Evolutionary conservation across 2,329 filamentous ascomycete species (phyloP), one percentile per base, ranked within the genome.

Genomic region (Alternaria sp.): DNA sequence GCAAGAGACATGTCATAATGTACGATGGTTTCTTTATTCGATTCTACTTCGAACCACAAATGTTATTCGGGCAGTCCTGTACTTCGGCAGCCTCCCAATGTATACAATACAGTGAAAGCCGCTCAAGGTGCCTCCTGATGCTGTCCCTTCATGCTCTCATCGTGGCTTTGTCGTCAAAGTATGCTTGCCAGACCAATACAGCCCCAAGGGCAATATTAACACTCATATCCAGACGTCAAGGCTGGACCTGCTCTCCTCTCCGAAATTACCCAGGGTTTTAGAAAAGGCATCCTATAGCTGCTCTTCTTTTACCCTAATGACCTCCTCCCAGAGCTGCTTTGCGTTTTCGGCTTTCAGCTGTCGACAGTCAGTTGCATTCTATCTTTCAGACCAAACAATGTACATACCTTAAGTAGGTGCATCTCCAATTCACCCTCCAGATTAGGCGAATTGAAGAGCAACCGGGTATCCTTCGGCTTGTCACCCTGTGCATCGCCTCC

Each of bases 391-490:
- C 10, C 25, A 23, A 20, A 26, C 45, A 20, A 30, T 37, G 5
- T 20, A 73, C 81, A 71, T 80, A 89, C 88, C 80, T 87, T 87
- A 37, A 90, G 77, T 66, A 88, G 79, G 60, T 88, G 80, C 61
- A 85, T 82, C 41, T 87, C 82, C 51, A 87, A 77, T 60, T 83
- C 84, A 6, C 84, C 86, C 51, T 86, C 83, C 64, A 63, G 51
- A 3, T 88, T 85, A 6, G 86, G 80, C 55, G 86, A 85, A 63
- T 85, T 84, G 71, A 97, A 87, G 57, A 88, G 86, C 51, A 93
- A 85, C 47, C 88, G 87, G 79, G 93, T 93, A 65, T 91, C 87
- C 45, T 87, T 88, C 28, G 92, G 89, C 71, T 91, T 91, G 55
- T 82, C 81, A 53, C 87, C 87, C 44, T 80, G 77, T 5, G 81